These are phyloP conservation scores for Diaporthe citrichinensis DNA, from an alignment of 2,329 filamentous ascomycete genomes.

Conservation along the genomic window DNA sequence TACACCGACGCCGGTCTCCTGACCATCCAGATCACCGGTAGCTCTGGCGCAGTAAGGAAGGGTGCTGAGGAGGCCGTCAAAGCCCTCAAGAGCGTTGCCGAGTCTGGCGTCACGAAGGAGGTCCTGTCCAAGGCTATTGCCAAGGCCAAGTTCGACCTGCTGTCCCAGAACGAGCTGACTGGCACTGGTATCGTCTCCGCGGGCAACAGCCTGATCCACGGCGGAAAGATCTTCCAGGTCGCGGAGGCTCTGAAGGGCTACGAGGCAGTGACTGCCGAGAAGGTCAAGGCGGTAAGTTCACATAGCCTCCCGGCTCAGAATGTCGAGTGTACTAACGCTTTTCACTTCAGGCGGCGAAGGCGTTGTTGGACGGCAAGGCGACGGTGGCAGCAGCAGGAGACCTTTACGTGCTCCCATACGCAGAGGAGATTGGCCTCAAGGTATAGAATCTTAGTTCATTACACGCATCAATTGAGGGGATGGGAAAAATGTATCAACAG, in stretches of 20 bases:
- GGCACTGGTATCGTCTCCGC: conserved; percentile 85
- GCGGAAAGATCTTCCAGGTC: conserved; percentile 86
- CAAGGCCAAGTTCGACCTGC: conserved; percentile 91
- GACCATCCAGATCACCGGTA: conserved; percentile 83
- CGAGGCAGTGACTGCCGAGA: conserved; percentile 84
- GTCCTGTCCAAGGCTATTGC: conserved; percentile 93
- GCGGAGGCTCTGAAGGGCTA: conserved; percentile 83
- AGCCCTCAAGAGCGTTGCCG: conserved; percentile 84
- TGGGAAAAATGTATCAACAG: conserved; percentile 59
- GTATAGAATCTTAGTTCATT: conserved; percentile 74
- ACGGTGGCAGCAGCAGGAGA: conserved; percentile 93
- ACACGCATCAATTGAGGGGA: conserved; percentile 39
- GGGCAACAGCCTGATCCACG: conserved; percentile 86
- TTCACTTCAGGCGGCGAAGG: conserved; percentile 81
- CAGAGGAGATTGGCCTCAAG: conserved; percentile 92
- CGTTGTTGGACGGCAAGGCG: conserved; percentile 88
- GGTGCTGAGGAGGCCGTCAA: conserved; percentile 84
- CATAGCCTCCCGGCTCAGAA: neutral
- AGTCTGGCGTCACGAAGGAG: conserved; percentile 83
- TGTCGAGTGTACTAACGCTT: conserved; percentile 48
- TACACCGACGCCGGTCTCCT: conserved; percentile 97
- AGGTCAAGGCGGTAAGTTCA: conserved; percentile 83
- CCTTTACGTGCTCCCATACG: conserved; percentile 90
- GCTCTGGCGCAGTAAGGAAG: conserved; percentile 78
- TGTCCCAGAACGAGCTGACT: conserved; percentile 85